A percentile compares a stretch with the other conserved stretches of the same genome.
Conservation (phyloP, 192 early-diverging fungal genomes). For the Gigaspora rosea region DNA sequence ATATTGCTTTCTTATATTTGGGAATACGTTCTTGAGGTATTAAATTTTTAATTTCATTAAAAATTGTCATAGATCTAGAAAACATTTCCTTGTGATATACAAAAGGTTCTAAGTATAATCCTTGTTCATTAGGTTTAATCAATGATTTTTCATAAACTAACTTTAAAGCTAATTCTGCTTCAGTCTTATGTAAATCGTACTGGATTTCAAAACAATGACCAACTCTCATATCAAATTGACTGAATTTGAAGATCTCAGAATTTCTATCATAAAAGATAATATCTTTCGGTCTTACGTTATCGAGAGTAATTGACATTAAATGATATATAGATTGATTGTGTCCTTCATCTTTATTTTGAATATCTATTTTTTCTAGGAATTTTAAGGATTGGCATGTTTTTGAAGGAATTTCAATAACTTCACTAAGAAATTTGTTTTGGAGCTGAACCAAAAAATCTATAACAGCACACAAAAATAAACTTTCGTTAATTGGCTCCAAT, state of each 20-base stretch:
- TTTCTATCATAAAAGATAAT: too few species aligned
- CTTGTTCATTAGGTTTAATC: slow-evolving; percentile 8
- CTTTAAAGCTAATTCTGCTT: slow-evolving; percentile 10
- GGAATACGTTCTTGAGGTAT: slow-evolving; percentile 24
- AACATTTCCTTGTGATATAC: slow-evolving; percentile 33
- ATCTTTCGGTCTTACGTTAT: slow-evolving; percentile 11
- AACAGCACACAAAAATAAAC: slow-evolving; percentile 19
- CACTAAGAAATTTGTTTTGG: slow-evolving; percentile 33
- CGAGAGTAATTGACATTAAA: neutral
- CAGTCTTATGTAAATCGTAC: slow-evolving; percentile 33
- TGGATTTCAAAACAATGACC: slow-evolving; percentile 23
- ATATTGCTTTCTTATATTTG: neutral
- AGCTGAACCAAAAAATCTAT: slow-evolving; percentile 20
- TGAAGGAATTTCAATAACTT: slow-evolving; percentile 15
- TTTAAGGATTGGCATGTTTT: slow-evolving; percentile 4
- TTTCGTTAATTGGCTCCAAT: slow-evolving; percentile 8
- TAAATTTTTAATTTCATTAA: slow-evolving; percentile 16
- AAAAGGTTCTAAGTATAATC: slow-evolving; percentile 17
- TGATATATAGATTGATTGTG: neutral
- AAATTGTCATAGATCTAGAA: slow-evolving; percentile 10
- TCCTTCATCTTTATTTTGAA: neutral
- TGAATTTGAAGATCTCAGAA: slow-evolving; percentile 19
- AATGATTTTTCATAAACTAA: slow-evolving; percentile 28
- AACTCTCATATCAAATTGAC: slow-evolving; percentile 13
- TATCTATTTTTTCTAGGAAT: slow-evolving; percentile 11